Conservation (phyloP, 768 basidiomycete species). For the Suillus ampliporus region DNA sequence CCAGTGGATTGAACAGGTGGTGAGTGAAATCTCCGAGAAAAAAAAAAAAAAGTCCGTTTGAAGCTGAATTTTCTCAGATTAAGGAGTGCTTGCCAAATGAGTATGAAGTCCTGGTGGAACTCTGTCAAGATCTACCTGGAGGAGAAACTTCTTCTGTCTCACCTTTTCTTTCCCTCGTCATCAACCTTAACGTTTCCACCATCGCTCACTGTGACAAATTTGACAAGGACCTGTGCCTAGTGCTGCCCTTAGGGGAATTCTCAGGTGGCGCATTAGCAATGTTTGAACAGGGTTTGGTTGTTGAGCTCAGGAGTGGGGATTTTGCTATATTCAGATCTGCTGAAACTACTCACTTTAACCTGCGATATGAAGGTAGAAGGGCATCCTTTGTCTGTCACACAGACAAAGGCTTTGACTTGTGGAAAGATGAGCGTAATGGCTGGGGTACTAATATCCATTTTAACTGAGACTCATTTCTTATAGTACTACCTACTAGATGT, state of each 20-base stretch:
- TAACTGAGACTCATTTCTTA: too few species aligned
- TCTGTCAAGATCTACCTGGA: neutral
- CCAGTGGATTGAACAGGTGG: neutral
- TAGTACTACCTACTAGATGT: too few species aligned
- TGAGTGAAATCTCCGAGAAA: too few species aligned
- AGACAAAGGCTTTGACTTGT: neutral
- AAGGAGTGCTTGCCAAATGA: constrained; percentile 1
- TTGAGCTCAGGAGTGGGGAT: constrained; percentile 1
- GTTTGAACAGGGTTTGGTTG: constrained; percentile 12
- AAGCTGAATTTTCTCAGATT: too few species aligned
- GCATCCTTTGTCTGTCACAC: constrained; percentile 16
- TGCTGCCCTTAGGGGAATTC: constrained; percentile 4
- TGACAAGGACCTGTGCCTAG: constrained; percentile 7
- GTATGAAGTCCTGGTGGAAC: neutral
- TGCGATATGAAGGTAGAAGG: constrained; percentile 9
- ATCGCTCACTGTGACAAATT: constrained; percentile 8
- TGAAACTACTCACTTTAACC: constrained; percentile 14
- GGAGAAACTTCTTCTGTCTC: neutral
- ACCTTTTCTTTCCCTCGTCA: constrained; percentile 10
- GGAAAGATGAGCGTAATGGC: too few species aligned
- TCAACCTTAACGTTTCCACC: constrained; percentile 14
- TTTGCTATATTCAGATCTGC: constrained; percentile 9
- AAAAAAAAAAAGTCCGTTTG: too few species aligned
- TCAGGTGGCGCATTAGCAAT: constrained; percentile 12
- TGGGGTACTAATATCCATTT: too few species aligned